A percentile compares a stretch with the other conserved stretches of the same genome.
Evolutionary conservation across 768 basidiomycete species (phyloP).

Genomic region (Tephrocybe sp.): DNA sequence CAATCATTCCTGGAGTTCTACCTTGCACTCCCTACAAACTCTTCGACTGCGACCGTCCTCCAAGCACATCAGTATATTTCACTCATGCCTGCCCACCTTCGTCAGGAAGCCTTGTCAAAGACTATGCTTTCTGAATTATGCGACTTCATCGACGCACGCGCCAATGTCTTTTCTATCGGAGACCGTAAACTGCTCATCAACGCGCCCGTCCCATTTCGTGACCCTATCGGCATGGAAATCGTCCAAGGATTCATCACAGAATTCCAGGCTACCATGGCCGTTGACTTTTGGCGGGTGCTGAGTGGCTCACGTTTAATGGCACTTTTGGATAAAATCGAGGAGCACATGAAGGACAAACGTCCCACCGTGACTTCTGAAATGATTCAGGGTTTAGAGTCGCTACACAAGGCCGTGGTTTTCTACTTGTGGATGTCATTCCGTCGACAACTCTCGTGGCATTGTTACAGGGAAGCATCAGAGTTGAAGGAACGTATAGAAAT

Average conservation of each 20-base stretch:
- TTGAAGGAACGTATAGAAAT: constrained; percentile 64
- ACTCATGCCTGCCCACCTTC: constrained; percentile 40
- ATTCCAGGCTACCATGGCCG: constrained; percentile 39
- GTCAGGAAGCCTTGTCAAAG: constrained; percentile 24
- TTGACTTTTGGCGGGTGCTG: constrained; percentile 41
- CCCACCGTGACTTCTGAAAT: constrained; percentile 11
- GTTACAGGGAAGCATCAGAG: constrained; percentile 44
- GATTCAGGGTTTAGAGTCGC: constrained; percentile 52
- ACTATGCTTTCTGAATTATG: constrained; percentile 25
- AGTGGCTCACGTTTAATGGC: constrained; percentile 35
- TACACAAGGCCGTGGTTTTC: constrained; percentile 72
- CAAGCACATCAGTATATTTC: constrained; percentile 51
- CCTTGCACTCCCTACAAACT: constrained; percentile 40
- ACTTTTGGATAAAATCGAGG: constrained; percentile 40
- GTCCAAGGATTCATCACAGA: constrained; percentile 37
- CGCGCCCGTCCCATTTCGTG: constrained; percentile 56
- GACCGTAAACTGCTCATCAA: constrained; percentile 45
- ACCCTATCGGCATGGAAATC: constrained; percentile 30
- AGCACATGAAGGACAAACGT: constrained; percentile 22
- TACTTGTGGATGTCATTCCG: constrained; percentile 88
- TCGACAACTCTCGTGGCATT: constrained; percentile 60
- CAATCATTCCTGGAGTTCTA: constrained; percentile 19
- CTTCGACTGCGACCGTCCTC: constrained; percentile 41
- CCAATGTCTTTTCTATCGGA: constrained; percentile 34
- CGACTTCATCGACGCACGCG: constrained; percentile 41